These are phyloP conservation scores for Fusarium buharicum DNA, from an alignment of 2,329 filamentous ascomycete genomes.

Conservation along the genomic window DNA sequence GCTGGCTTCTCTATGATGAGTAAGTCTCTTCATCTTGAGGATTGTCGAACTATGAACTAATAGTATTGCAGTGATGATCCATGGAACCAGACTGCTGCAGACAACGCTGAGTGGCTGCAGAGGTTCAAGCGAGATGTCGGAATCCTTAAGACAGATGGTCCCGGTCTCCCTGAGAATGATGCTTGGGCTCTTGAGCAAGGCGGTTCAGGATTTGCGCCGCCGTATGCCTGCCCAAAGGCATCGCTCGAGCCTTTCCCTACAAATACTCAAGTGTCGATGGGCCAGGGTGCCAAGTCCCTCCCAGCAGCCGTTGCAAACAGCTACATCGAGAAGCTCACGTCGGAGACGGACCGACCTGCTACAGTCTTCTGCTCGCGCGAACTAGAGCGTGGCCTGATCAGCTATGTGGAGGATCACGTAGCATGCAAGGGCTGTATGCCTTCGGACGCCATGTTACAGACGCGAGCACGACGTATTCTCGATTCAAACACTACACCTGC, in stretches of 20 bases:
- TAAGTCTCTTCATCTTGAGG: conserved; percentile 49
- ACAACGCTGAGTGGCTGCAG: conserved; percentile 71
- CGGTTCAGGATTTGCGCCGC: conserved; percentile 66
- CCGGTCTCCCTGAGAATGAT: conserved; percentile 57
- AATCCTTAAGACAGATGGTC: conserved; percentile 61
- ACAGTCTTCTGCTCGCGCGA: conserved; percentile 68
- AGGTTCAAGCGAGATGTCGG: conserved; percentile 70
- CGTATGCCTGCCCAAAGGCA: conserved; percentile 60
- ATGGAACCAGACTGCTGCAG: conserved; percentile 72
- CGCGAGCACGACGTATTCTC: conserved; percentile 61
- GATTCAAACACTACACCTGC: conserved; percentile 60
- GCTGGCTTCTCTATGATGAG: conserved; percentile 72
- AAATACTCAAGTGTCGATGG: conserved; percentile 49
- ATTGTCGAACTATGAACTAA: conserved; percentile 29
- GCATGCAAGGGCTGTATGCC: conserved; percentile 56
- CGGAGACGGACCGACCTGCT: conserved; percentile 58
- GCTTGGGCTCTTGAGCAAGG: conserved; percentile 62
- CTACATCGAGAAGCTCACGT: conserved; percentile 58
- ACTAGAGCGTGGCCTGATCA: conserved; percentile 64
- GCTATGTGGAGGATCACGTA: conserved; percentile 58
- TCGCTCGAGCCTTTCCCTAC: conserved; percentile 51
- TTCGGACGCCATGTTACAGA: conserved; percentile 58
- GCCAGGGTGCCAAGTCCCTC: conserved; percentile 54
- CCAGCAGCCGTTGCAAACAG: conserved; percentile 59
- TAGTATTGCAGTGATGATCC: conserved; percentile 63